phyloP scores from a whole-genome alignment of 768 basidiomycete species.

The Coprinopsis cinerea region DNA sequence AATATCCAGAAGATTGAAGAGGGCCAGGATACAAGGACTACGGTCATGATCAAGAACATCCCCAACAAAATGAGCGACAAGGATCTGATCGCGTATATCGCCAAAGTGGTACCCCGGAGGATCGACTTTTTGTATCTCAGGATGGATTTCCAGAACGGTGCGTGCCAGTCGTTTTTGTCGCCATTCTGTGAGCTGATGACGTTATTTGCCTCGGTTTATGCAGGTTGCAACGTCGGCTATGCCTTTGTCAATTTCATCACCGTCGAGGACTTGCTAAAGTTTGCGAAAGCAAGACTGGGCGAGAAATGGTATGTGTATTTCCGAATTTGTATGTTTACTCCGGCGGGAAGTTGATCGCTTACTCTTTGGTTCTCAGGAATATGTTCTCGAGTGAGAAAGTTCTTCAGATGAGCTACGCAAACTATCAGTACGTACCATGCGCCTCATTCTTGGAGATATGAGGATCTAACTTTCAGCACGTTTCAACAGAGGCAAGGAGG shows the following conservation, averaged over 20 bases:
- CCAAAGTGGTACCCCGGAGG: slow-evolving; percentile 62
- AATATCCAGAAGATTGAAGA: slow-evolving; percentile 68
- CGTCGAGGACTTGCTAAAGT: slow-evolving; percentile 68
- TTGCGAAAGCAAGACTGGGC: slow-evolving; percentile 69
- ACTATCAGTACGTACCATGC: slow-evolving; percentile 68
- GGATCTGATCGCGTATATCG: slow-evolving; percentile 63
- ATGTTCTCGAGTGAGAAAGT: slow-evolving; percentile 91
- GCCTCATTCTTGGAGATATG: slow-evolving; percentile 9
- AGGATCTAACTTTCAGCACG: background rate
- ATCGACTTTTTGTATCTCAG: slow-evolving; percentile 86
- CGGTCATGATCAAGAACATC: slow-evolving; percentile 89
- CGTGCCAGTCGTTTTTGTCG: slow-evolving; percentile 13
- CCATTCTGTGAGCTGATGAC: background rate
- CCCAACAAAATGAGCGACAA: slow-evolving; percentile 87
- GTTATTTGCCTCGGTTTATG: background rate
- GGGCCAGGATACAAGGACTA: slow-evolving; percentile 75
- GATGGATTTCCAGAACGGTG: slow-evolving; percentile 82
- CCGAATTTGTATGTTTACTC: background rate
- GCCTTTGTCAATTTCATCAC: slow-evolving; percentile 89
- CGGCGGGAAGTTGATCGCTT: too few species aligned
- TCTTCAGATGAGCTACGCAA: slow-evolving; percentile 87
- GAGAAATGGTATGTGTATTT: slow-evolving; percentile 62
- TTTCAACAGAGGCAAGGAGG: slow-evolving; percentile 73
- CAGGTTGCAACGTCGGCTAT: slow-evolving; percentile 74
- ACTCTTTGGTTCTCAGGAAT: slow-evolving; percentile 61